These are phyloP conservation scores for Aspergillus fijiensis DNA, from an alignment of 2,329 filamentous ascomycete species.

Conservation along the genomic window DNA sequence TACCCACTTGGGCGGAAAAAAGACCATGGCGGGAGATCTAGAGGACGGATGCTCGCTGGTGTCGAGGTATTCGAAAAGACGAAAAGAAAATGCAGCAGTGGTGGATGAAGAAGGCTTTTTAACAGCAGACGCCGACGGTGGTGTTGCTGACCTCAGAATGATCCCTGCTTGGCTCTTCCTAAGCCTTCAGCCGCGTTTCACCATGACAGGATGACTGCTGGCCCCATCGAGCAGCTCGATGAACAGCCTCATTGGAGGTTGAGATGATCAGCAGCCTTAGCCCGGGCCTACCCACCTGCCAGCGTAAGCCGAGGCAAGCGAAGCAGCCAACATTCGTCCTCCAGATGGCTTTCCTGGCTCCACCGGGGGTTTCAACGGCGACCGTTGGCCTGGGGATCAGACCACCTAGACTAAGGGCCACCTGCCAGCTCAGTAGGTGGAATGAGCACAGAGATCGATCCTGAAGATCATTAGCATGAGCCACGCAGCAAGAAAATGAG, in stretches of 20 bases:
- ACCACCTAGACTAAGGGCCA: background rate
- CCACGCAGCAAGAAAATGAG: no score
- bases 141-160: background rate
- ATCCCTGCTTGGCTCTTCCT: background rate
- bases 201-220: background rate
- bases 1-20: background rate
- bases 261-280: background rate
- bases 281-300: background rate
- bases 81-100: background rate
- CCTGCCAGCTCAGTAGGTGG: no score
- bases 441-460: no score
- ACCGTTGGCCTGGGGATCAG: background rate
- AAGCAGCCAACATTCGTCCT: background rate
- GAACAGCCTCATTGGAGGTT: background rate
- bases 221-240: background rate
- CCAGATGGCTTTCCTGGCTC: background rate
- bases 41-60: no score
- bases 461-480: no score
- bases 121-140: background rate
- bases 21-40: background rate
- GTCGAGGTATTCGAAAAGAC: background rate
- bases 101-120: background rate
- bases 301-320: background rate
- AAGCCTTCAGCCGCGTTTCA: no score
- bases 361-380: background rate